Evolutionary conservation across 2,329 filamentous ascomycete species (phyloP), one percentile per base, ranked within the genome.

Genomic region (Amphichorda felina): DNA sequence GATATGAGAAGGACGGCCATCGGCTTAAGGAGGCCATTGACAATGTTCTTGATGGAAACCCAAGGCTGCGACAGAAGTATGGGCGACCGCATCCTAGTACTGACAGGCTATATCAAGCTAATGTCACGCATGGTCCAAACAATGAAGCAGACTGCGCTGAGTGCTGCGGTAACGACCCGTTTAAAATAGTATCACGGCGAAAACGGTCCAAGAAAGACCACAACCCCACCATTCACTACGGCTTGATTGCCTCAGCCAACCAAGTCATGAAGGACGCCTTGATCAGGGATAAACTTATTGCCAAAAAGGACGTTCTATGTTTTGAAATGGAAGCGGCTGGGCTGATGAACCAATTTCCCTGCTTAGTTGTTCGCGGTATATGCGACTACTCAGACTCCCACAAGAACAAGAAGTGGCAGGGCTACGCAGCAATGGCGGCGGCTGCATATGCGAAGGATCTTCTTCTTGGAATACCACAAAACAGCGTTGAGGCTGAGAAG

Each of bases 321-420:
- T 43, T 40, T 19, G 48, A 38, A 18, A 38, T 32, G 29, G 35
- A 37, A 16, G 48, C 35, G 11, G 35, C 35, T 22, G 36, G 36
- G 0, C 24, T 49, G 1, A 41, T 41, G 33, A 33, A 39, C 4
- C 36, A 38, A 1, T 44, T 54, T 8, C 49, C 48, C 0, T 59
- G 50, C 26, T 19, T 59, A 1, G 45, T 54, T 0, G 51, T 61
- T 14, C 45, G 54, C 5, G 56, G 55, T 1, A 53, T 60, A 2
- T 60, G 49, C 19, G 51, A 56, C 30, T 61, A 59, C 33, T 48
- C 53, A 4, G 57, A 62, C 40, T 49, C 45, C 0, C 55, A 59
- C 40, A 60, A 61, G 36, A 49, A 5, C 56, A 55, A 38, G 55
- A 55, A 0, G 50, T 40, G 35, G 38, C 34, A 40, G 15, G 24